A percentile compares a stretch with the other conserved stretches of the same genome.
phyloP scores from a whole-genome alignment of 108 stramenopile species.

The Skeletonema marinoi region DNA sequence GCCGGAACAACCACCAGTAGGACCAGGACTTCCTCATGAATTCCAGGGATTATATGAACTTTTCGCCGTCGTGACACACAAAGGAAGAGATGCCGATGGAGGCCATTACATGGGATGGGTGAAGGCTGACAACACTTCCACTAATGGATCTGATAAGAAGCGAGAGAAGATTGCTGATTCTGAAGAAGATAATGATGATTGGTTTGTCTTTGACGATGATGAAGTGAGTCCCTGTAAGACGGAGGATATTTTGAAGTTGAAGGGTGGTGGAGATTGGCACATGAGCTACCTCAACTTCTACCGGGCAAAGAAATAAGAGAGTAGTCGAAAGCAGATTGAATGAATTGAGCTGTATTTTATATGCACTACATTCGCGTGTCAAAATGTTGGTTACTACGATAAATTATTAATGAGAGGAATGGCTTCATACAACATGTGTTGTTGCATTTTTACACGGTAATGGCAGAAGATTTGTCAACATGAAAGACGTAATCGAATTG shows the following conservation, averaged over 20 bases:
- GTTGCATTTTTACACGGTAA: background rate
- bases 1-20: constrained; percentile 66
- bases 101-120: constrained; percentile 99
- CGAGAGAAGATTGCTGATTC: constrained; percentile 74
- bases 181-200: constrained; percentile 88
- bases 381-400: background rate
- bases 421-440: no score
- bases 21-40: constrained; percentile 90
- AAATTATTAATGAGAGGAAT: background rate
- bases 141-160: constrained; percentile 43
- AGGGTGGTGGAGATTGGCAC: constrained; percentile 99
- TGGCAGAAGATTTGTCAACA: constrained; percentile 18
- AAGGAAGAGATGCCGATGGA: constrained; percentile 94
- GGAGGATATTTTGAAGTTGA: constrained; percentile 96
- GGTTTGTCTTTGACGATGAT: constrained; percentile 99
- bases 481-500: constrained; percentile 14
- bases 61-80: constrained; percentile 98
- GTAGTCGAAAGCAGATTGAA: background rate
- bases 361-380: background rate
- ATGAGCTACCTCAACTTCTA: constrained; percentile 99
- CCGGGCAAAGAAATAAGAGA: constrained; percentile 80
- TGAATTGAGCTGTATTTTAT: no score
- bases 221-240: constrained; percentile 96
- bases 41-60: constrained; percentile 98
- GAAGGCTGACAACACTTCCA: constrained; percentile 65